Percentiles rank a stretch among this genome's conserved stretches.
These are phyloP conservation scores for Diaporthe ampelina DNA, from an alignment of 2,329 filamentous ascomycete genomes.

Conservation along the genomic window DNA sequence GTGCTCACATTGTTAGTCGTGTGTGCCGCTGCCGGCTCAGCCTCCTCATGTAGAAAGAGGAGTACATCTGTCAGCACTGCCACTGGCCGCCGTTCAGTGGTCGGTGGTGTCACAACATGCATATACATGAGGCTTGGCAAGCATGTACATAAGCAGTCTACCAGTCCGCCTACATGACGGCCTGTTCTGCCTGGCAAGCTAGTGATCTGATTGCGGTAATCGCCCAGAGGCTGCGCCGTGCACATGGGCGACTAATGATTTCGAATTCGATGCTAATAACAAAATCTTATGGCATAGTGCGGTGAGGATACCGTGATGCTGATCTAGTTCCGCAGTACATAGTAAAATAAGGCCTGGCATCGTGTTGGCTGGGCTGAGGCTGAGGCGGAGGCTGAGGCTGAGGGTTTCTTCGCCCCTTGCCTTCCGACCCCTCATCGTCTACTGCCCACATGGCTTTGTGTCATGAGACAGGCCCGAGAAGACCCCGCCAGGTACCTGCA, in stretches of 20 bases:
- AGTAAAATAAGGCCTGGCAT: too few species aligned
- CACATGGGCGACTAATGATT: not conserved
- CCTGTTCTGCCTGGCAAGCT: not conserved
- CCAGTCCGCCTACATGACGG: not conserved
- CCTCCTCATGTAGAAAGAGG: not conserved
- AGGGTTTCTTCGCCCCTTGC: not conserved
- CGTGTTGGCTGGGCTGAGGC: conserved; percentile 18
- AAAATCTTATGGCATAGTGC: not conserved
- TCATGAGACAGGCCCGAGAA: conserved; percentile 9
- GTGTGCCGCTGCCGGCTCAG: not conserved
- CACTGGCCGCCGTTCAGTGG: not conserved
- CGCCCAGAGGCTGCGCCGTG: conserved; percentile 7
- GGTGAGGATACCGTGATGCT: too few species aligned
- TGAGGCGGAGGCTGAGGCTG: conserved; percentile 28
- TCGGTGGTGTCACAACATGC: conserved; percentile 16
- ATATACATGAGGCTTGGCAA: not conserved
- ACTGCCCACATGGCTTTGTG: not conserved
- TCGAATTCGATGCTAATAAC: not conserved
- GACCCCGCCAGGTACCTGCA: conserved; percentile 24
- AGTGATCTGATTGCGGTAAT: not conserved
- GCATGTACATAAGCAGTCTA: not conserved
- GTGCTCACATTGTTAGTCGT: not conserved
- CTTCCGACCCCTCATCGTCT: not conserved
- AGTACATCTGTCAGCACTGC: conserved; percentile 6
- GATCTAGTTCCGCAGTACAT: too few species aligned